Base-by-base conservation (phyloP, 2,329 filamentous ascomycete species). In the Aspergillus brasiliensis region DNA sequence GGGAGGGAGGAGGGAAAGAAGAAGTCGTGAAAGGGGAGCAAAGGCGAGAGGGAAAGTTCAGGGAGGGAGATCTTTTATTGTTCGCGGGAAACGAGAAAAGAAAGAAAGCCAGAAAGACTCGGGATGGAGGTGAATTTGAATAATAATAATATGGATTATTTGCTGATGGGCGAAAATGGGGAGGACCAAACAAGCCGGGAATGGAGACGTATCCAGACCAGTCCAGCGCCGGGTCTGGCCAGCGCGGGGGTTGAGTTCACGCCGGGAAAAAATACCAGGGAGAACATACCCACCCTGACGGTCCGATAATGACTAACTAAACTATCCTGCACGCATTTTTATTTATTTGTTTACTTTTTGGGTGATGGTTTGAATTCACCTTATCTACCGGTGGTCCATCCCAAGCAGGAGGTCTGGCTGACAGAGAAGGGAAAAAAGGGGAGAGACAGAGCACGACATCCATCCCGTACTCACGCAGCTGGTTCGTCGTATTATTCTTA, bases 171-270 rank as follows among this genome's bases (percentile, higher is more conserved):
- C 28, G 49, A 48, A 58, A 28, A 58, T 46, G 37, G 38, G 47
- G 31, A 17, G 42, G 56, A 42, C 56, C 56, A 59, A 60, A 59
- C 57, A 48, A 60, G 47, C 52, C 56, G 53, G 60, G 60, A 62
- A 62, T 61, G 58, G 61, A 59, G 57, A 59, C 47, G 58, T 60
- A 65, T 61, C 63, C 61, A 63, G 63, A 63, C 61, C 60, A 57
- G 57, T 64, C 62, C 58, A 62, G 55, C 55, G 62, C 55, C 47
- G 37, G 62, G 58, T 62, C 65, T 67, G 60, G 65, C 65, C 65
- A 67, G 61, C 64, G 65, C 65, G 64, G 65, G 65, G 65, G 64
- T 52, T 51, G 57, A 54, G 47, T 34, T 23, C 25, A 25, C 23
- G 34, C 38, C 31, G 42, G 25, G 38, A 47, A 56, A 60, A 57